These are phyloP conservation scores for Canariomyces notabilis DNA, from an alignment of 2,329 filamentous ascomycete species.

Conservation along the genomic window DNA sequence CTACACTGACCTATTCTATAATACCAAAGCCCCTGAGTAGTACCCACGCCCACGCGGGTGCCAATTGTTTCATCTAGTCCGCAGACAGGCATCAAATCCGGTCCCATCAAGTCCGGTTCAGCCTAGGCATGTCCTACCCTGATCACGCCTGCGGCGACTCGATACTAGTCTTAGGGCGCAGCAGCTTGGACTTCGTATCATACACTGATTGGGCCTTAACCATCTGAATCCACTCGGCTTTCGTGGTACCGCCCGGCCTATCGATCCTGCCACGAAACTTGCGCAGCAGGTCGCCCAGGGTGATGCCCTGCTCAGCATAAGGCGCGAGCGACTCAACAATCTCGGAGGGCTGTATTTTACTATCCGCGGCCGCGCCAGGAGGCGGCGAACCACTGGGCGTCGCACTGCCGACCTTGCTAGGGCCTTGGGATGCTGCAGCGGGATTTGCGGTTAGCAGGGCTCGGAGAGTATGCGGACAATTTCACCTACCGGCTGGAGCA, in stretches of 20 bases:
- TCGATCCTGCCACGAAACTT: conserved; percentile 51
- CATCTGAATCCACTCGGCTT: conserved; percentile 53
- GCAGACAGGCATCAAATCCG: no score
- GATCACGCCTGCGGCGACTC: conserved; percentile 37
- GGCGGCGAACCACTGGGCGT: conserved; percentile 19
- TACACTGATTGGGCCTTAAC: conserved; percentile 53
- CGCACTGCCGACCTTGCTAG: conserved; percentile 10
- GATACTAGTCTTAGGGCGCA: conserved; percentile 29
- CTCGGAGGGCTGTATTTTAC: conserved; percentile 52
- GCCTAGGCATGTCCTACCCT: background rate
- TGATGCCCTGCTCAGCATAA: conserved; percentile 44
- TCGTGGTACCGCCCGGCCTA: conserved; percentile 46
- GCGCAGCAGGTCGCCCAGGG: conserved; percentile 49
- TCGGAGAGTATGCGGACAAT: background rate
- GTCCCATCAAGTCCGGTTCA: no score
- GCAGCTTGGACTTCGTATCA: conserved; percentile 47
- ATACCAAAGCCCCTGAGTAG: no score
- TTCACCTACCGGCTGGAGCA: conserved; percentile 40
- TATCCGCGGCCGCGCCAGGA: conserved; percentile 46
- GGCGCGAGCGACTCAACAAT: conserved; percentile 26
- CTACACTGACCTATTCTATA: no score
- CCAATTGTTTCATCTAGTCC: no score
- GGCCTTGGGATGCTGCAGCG: conserved; percentile 8
- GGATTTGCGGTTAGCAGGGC: background rate
- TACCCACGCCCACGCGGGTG: no score